These are phyloP conservation scores for Colletotrichum cordylinicola DNA, from an alignment of 2,329 filamentous ascomycete species.

Conservation along the genomic window DNA sequence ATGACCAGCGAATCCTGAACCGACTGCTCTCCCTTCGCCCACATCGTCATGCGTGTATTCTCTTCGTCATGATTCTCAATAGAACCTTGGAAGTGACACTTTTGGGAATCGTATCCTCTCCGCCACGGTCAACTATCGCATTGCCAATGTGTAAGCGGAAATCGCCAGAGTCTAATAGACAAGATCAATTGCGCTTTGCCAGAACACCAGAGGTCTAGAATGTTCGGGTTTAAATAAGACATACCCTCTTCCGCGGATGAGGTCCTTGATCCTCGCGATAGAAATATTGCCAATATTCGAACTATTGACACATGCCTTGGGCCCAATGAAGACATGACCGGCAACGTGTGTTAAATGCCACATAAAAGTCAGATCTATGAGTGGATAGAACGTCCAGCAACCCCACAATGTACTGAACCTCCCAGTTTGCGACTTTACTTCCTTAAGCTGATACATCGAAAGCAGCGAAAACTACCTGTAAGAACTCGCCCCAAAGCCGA, in stretches of 20 bases:
- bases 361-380: background rate
- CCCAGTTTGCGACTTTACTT: background rate
- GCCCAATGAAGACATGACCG: background rate
- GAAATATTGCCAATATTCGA: rapidly evolving
- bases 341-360: background rate
- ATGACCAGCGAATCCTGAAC: background rate
- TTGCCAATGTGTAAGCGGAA: background rate
- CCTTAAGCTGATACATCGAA: background rate
- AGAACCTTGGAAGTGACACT: background rate
- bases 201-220: background rate
- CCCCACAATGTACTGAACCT: background rate
- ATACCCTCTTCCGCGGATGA: rapidly evolving
- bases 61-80: background rate
- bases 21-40: too few relatives aligned
- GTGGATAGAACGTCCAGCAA: background rate
- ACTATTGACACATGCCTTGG: background rate
- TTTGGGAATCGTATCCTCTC: rapidly evolving
- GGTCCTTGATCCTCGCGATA: rapidly evolving
- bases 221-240: rapidly evolving
- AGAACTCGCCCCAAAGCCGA: background rate
- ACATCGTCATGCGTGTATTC: too few relatives aligned
- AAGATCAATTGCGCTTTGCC: too few relatives aligned
- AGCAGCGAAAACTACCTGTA: background rate
- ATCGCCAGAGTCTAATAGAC: too few relatives aligned
- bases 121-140: rapidly evolving